These are phyloP conservation scores for Sorghum bicolor DNA, from an alignment of 176 grass and related monocot genomes.

Conservation along the genomic window Sorghum_bicolor_NCBIv3 NC_012870.2:2970001-2970500, in stretches of 20 bases:
- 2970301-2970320: slow-evolving; percentile 27
- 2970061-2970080: too few relatives aligned
- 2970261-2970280: slow-evolving; percentile 18
- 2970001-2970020: slow-evolving; percentile 8
- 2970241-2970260: slow-evolving; percentile 11
- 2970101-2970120: too few relatives aligned
- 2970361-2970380: slow-evolving; percentile 83
- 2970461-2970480: neutral
- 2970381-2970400: slow-evolving; percentile 85
- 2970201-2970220: neutral
- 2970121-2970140: too few relatives aligned
- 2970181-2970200: slow-evolving; percentile 24
- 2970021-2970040: slow-evolving; percentile 18
- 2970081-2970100: too few relatives aligned
- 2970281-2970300: slow-evolving; percentile 47
- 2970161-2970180: too few relatives aligned
- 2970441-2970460: slow-evolving; percentile 25
- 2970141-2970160: too few relatives aligned
- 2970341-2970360: slow-evolving; percentile 78
- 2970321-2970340: slow-evolving; percentile 44
- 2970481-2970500: slow-evolving; percentile 11
- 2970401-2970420: slow-evolving; percentile 80
- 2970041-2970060: neutral
- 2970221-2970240: neutral
- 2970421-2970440: slow-evolving; percentile 34